Conservation (phyloP, 108 stramenopile genomes). For the Schizochytrium sp. region DNA sequence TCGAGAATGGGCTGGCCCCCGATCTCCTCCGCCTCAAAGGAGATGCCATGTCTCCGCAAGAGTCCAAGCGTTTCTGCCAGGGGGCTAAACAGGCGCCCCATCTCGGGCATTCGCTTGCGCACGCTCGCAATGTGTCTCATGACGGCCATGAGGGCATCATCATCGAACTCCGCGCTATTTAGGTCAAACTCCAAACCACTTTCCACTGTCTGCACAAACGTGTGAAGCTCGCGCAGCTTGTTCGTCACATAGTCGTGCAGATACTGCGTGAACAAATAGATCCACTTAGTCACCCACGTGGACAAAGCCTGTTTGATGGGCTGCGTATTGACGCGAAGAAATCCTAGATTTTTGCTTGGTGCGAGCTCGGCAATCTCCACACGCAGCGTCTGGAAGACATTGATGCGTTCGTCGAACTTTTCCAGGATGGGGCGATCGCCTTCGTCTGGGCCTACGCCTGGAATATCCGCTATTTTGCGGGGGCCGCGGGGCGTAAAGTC, state of each 20-base stretch:
- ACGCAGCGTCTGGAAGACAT: constrained; percentile 22
- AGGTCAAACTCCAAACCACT: constrained; percentile 26
- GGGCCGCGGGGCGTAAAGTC: neutral
- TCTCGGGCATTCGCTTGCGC: constrained; percentile 28
- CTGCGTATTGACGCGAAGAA: constrained; percentile 35
- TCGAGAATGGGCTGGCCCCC: constrained; percentile 23
- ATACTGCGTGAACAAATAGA: constrained; percentile 37
- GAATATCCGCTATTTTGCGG: neutral
- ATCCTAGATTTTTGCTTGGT: constrained; percentile 30
- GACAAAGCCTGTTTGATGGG: constrained; percentile 43
- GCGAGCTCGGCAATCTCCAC: constrained; percentile 26
- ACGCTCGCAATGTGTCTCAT: constrained; percentile 34
- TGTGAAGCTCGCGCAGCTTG: constrained; percentile 21
- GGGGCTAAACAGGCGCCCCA: constrained; percentile 19
- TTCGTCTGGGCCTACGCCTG: neutral
- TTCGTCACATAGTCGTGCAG: constrained; percentile 22
- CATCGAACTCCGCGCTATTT: neutral
- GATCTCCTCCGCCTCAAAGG: constrained; percentile 26
- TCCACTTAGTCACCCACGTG: constrained; percentile 46
- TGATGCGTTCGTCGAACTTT: constrained; percentile 37
- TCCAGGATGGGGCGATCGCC: constrained; percentile 17
- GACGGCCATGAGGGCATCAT: constrained; percentile 33
- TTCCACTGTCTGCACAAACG: constrained; percentile 27
- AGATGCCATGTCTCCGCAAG: constrained; percentile 27
- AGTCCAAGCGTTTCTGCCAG: constrained; percentile 28